Conservation (phyloP, 192 early-diverging fungal species). For the Coemansia sp. region DNA sequence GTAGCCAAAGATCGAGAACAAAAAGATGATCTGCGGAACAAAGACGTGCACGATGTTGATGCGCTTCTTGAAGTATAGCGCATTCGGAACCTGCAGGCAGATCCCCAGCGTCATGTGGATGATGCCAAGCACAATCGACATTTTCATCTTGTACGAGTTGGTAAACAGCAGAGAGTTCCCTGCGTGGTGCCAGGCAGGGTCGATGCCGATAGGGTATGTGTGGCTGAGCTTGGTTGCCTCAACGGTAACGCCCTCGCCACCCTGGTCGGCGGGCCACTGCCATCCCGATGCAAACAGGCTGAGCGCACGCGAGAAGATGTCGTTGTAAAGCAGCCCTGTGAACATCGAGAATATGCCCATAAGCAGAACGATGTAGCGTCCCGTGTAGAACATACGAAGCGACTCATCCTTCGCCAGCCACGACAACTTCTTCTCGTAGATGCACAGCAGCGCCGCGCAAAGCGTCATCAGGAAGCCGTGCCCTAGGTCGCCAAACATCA, state of each 20-base stretch:
- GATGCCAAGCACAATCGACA: conserved; percentile 94
- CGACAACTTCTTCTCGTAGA: conserved; percentile 79
- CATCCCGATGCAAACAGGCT: conserved; percentile 77
- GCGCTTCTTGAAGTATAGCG: conserved; percentile 83
- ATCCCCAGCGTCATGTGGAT: conserved; percentile 98
- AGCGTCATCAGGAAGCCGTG: conserved; percentile 89
- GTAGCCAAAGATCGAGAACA: conserved; percentile 95
- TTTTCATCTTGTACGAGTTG: conserved; percentile 99
- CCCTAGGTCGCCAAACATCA: conserved; percentile 99
- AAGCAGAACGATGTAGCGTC: conserved; percentile 96
- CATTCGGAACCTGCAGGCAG: conserved; percentile 86
- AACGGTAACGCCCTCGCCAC: conserved; percentile 61
- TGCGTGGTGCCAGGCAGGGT: conserved; percentile 92
- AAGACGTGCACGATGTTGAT: conserved; percentile 85
- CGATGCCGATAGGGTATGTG: conserved; percentile 81
- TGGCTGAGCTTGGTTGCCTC: conserved; percentile 63
- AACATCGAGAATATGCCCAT: conserved; percentile 99
- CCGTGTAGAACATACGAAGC: conserved; percentile 83
- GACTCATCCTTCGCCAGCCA: conserved; percentile 81
- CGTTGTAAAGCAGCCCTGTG: conserved; percentile 97
- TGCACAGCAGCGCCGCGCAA: conserved; percentile 72
- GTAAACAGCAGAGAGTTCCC: conserved; percentile 94
- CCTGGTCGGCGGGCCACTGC: conserved; percentile 66
- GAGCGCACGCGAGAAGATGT: conserved; percentile 89
- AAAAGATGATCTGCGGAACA: conserved; percentile 93